Conservation (phyloP, 2,329 filamentous ascomycete genomes). For the Pestalotiopsis sp. region DNA sequence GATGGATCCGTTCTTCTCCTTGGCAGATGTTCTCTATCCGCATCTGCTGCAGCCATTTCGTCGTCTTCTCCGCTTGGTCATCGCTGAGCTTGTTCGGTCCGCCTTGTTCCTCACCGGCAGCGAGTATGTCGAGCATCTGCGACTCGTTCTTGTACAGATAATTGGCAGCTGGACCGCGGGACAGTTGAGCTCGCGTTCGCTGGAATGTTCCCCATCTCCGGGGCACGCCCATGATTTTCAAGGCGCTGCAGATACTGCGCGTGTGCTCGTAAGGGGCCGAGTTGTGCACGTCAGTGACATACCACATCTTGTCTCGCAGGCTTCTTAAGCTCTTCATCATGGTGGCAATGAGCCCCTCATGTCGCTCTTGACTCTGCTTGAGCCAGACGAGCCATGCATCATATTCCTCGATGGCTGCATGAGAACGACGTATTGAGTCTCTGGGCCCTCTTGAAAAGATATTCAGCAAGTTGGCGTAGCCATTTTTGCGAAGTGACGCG, state of each 20-base stretch:
- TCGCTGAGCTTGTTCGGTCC: conserved; percentile 96
- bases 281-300: conserved; percentile 89
- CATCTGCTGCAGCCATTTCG: conserved; percentile 79
- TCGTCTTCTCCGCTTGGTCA: conserved; percentile 85
- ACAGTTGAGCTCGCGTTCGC: conserved; percentile 49
- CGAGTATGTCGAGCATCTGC: conserved; percentile 85
- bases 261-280: conserved; percentile 88
- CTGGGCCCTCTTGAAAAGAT: conserved; percentile 74
- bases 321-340: conserved; percentile 76
- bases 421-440: conserved; percentile 70
- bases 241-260: conserved; percentile 79
- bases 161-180: conserved; percentile 52
- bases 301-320: conserved; percentile 98
- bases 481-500: conserved; percentile 64
- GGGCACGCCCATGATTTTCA: conserved; percentile 85
- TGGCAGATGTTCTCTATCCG: conserved; percentile 91
- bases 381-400: conserved; percentile 84
- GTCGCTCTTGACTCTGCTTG: conserved; percentile 78
- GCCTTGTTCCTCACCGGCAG: conserved; percentile 79
- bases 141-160: conserved; percentile 81
- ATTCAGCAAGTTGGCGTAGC: conserved; percentile 72
- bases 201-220: conserved; percentile 57
- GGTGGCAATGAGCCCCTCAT: conserved; percentile 72
- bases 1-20: conserved; percentile 92
- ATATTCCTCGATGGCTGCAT: conserved; percentile 75